phyloP scores from a whole-genome alignment of 768 basidiomycete species.

The Termitomyces sp. region DNA sequence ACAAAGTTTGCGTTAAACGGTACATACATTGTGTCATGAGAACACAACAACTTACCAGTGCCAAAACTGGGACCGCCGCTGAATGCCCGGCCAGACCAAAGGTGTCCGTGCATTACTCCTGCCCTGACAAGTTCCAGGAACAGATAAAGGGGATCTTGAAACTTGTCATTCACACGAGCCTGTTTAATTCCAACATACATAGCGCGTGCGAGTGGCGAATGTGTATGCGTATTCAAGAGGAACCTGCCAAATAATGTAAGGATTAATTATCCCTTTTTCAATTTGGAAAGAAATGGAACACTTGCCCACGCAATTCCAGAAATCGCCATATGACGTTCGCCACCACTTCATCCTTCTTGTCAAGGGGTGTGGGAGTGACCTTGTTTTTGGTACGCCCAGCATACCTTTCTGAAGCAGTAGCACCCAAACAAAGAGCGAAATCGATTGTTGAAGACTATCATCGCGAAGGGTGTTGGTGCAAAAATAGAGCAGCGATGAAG shows the following conservation, averaged over 20 bases:
- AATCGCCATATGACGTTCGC: constrained; percentile 99
- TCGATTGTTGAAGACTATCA: constrained; percentile 93
- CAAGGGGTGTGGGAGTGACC: constrained; percentile 48
- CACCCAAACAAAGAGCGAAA: constrained; percentile 89
- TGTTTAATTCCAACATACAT: constrained; percentile 78
- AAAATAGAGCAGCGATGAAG: constrained; percentile 11
- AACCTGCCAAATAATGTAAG: constrained; percentile 48
- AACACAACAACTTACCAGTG: constrained; percentile 49
- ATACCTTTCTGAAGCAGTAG: constrained; percentile 74
- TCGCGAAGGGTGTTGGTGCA: constrained; percentile 4
- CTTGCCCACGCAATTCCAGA: constrained; percentile 65
- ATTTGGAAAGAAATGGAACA: constrained; percentile 4
- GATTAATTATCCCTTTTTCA: constrained; percentile 5
- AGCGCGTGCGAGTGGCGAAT: constrained; percentile 86
- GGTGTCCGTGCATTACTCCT: constrained; percentile 93
- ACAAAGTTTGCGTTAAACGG: constrained; percentile 16
- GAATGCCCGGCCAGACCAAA: constrained; percentile 84
- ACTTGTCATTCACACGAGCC: constrained; percentile 91
- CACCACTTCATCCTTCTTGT: constrained; percentile 98
- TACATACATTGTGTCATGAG: constrained; percentile 20
- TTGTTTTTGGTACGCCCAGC: constrained; percentile 79
- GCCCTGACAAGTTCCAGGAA: constrained; percentile 94
- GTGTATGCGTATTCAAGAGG: constrained; percentile 81
- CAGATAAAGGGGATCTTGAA: constrained; percentile 93
- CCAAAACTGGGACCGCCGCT: constrained; percentile 97